Evolutionary conservation across 106 monocot genomes (phyloP).

Genomic region (Phalaenopsis equestris): DNA sequence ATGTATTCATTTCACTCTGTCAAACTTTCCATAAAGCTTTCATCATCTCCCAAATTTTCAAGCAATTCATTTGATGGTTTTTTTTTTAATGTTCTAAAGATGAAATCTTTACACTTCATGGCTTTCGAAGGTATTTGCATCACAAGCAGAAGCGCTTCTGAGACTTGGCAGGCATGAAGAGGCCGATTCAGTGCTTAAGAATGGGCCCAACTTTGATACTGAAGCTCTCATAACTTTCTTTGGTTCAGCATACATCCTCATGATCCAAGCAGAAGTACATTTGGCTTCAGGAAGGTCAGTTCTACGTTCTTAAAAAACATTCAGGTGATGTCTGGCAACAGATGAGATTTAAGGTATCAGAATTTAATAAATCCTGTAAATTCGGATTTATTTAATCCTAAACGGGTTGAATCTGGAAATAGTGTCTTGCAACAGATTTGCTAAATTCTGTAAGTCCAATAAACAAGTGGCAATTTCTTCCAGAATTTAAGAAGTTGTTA

Average conservation of each 20-base stretch:
- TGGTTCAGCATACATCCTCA: slow-evolving; percentile 32
- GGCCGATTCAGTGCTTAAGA: slow-evolving; percentile 33
- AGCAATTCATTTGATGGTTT: no score
- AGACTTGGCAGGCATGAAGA: slow-evolving; percentile 67
- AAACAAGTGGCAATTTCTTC: no score
- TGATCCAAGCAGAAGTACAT: slow-evolving; percentile 60
- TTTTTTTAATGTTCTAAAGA: no score
- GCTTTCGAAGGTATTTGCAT: slow-evolving; percentile 45
- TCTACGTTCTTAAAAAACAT: background rate
- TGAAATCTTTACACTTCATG: background rate
- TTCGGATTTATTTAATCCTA: no score
- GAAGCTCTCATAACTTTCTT: slow-evolving; percentile 41
- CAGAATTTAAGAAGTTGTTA: no score
- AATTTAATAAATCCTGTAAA: no score
- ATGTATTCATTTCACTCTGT: slow-evolving; percentile 19
- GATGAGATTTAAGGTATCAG: no score
- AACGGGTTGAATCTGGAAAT: no score
- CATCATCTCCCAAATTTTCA: no score
- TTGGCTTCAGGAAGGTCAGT: slow-evolving; percentile 64
- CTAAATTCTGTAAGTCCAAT: no score
- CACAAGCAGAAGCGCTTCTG: slow-evolving; percentile 67
- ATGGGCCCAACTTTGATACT: slow-evolving; percentile 37
- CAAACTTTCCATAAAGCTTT: background rate
- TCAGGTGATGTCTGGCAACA: background rate
- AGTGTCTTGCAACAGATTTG: no score